Evolutionary conservation across 371 early-diverging fungal species (phyloP), one percentile per base, ranked within the genome.

Genomic region (Vairimorpha necatrix): DNA sequence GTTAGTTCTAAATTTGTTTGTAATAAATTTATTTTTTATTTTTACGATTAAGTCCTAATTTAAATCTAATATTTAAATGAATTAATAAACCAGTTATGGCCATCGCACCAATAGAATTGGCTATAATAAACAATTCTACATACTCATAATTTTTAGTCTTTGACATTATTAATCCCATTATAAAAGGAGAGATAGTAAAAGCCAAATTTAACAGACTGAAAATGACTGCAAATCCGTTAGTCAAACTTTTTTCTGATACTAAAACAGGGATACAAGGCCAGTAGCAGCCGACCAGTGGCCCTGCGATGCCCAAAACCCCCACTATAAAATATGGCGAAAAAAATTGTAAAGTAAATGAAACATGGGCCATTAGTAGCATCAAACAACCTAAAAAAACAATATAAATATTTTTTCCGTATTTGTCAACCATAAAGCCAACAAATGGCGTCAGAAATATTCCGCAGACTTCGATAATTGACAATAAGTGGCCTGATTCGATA

Each of bases 231-330:
- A 84, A 75, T 30, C 80, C 81, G n/a, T 69, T 69, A 14, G 68
- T 47, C 20, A 84, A 36, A 13, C 61, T 74, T 24, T 73, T 75
- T 11, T 72, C 75, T 24, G 78, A 79, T 3, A 80, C 70, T 6
- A 84, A 63, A 32, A 67, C 53, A 9, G 82, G 78, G n/a, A 80
- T 76, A 72, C 84, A 84, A 2, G 83, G 81, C 84, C 84, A 82
- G 66, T 80, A 79, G 61, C 80, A 82, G 22, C 73, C 69, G 30
- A 81, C 61, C 11, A 84, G 34, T 11, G 80, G 82, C 18, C 76
- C 61, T 0, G 82, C 62, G 18, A 82, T 11, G 7, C 82, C 82
- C 18, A 84, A 56, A 1, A 81, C 24, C 0, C 70, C 18, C 9
- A 74, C 42, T 9, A 80, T 47, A 54, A 71, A 7, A 18, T 38